These are phyloP conservation scores for Pisolithus tinctorius DNA, from an alignment of 768 basidiomycete genomes.

Conservation along the genomic window DNA sequence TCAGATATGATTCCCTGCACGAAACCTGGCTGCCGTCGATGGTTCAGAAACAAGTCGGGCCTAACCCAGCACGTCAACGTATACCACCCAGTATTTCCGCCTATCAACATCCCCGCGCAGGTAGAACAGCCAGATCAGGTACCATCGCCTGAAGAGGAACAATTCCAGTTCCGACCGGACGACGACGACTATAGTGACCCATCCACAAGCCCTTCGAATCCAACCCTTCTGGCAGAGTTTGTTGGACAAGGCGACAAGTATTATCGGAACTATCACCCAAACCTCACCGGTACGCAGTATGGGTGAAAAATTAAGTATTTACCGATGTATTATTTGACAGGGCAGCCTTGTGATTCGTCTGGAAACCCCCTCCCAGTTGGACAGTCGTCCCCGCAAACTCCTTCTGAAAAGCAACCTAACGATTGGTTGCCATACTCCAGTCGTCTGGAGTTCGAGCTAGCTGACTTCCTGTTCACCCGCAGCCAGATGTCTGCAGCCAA, in stretches of 20 bases:
- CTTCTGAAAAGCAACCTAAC: background rate
- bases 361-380: slow-evolving; percentile 7
- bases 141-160: background rate
- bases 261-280: slow-evolving; percentile 6
- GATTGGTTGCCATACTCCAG: slow-evolving; percentile 1
- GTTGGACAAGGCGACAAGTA: background rate
- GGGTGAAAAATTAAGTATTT: background rate
- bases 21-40: background rate
- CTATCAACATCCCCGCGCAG: background rate
- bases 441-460: background rate
- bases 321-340: background rate
- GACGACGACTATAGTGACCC: background rate
- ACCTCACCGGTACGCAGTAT: background rate
- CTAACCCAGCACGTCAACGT: background rate
- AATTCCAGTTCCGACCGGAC: background rate
- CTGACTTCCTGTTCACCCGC: slow-evolving; percentile 4
- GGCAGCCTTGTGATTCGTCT: background rate
- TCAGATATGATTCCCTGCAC: background rate
- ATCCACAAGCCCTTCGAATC: background rate
- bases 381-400: background rate
- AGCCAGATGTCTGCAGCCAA: slow-evolving; percentile 16
- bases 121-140: background rate
- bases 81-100: background rate
- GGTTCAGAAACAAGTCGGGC: background rate
- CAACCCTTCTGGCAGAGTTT: background rate